phyloP scores from a whole-genome alignment of 1,284 basidiomycete genomes.

The Rhizopogon parksii region DNA sequence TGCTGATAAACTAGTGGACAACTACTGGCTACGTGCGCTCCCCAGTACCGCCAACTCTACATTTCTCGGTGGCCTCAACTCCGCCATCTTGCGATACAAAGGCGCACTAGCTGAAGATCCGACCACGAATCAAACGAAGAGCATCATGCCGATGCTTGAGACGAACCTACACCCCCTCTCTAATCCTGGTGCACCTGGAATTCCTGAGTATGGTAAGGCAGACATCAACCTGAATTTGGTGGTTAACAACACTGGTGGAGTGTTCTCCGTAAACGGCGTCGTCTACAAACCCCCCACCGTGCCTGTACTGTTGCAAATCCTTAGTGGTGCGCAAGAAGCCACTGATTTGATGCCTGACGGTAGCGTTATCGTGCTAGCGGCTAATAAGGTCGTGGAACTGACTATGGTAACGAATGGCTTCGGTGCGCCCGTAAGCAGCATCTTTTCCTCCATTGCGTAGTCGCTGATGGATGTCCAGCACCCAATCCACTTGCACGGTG shows the following conservation, averaged over 20 bases:
- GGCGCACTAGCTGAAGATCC: slow-evolving; percentile 39
- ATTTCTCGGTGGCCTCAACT: slow-evolving; percentile 36
- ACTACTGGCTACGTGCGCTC: slow-evolving; percentile 26
- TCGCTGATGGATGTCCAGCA: slow-evolving; percentile 21
- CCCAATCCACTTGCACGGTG: slow-evolving; percentile 38
- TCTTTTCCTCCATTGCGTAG: background rate
- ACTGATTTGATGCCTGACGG: slow-evolving; percentile 22
- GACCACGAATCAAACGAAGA: slow-evolving; percentile 23
- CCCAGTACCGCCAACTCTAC: slow-evolving; percentile 10
- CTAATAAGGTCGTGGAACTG: slow-evolving; percentile 30
- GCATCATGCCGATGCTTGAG: slow-evolving; percentile 24
- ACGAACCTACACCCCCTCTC: slow-evolving; percentile 28
- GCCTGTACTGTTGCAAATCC: slow-evolving; percentile 31
- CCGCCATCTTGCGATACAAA: slow-evolving; percentile 47
- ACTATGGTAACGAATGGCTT: slow-evolving; percentile 14
- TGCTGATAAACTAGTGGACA: slow-evolving; percentile 18
- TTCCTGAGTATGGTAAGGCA: slow-evolving; percentile 23
- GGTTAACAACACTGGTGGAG: slow-evolving; percentile 11
- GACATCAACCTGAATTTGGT: slow-evolving; percentile 23
- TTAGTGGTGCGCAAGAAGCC: slow-evolving; percentile 27
- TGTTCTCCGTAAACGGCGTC: slow-evolving; percentile 16
- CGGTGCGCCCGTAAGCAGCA: slow-evolving; percentile 16
- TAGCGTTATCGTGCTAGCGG: slow-evolving; percentile 24
- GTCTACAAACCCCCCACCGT: slow-evolving; percentile 23
- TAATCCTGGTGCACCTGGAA: slow-evolving; percentile 27